Base-by-base conservation (phyloP, 73 alveolate species). In the Urostyla sp. region DNA sequence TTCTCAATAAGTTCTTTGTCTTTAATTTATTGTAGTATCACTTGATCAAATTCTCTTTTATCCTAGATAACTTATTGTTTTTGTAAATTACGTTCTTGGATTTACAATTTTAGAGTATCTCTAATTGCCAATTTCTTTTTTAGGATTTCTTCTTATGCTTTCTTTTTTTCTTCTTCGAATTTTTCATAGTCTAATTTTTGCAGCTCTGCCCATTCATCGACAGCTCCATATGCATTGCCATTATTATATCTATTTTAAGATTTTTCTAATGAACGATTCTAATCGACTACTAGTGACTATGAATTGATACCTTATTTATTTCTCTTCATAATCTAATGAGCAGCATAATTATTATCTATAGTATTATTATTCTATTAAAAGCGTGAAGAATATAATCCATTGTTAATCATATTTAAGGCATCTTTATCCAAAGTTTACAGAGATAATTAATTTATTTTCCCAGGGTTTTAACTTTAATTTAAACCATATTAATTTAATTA, bases 121-220 rank as follows among this genome's bases (percentile, higher is more conserved):
- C 44, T 75, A 15, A 55, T 54, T 67, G 32, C 40, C 43, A 34
- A 26, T 6, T 50, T 59, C 28, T 57, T 55, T 35, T 31, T 11
- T 3, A 50, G n/a, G 54, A 50, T 27, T 18, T 57, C 69, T 27
- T 50, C 53, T 24, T 51, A 23, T 38, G 51, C 16, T 27, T 34
- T 52, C 27, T 53, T 3, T 61, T 73, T 51, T 6, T 73, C 86
- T 11, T 73, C 86, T 34, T 73, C 86, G 35, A 45, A 53, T 15
- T 21, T 51, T 23, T 45, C 61, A n/a, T 44, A 53, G 10, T 73
- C 73, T 26, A 32, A 73, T 20, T 56, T 51, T 11, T 28, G 11
- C 0, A 73, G 51, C 48, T 73, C 86, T 20, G 26, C 58, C 86
- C 86, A 73, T 51, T 73, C 86, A 30, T 73, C 86, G n/a, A 44